Conservation (phyloP, 352 stramenopile species). For the Globisporangium solare region DNA sequence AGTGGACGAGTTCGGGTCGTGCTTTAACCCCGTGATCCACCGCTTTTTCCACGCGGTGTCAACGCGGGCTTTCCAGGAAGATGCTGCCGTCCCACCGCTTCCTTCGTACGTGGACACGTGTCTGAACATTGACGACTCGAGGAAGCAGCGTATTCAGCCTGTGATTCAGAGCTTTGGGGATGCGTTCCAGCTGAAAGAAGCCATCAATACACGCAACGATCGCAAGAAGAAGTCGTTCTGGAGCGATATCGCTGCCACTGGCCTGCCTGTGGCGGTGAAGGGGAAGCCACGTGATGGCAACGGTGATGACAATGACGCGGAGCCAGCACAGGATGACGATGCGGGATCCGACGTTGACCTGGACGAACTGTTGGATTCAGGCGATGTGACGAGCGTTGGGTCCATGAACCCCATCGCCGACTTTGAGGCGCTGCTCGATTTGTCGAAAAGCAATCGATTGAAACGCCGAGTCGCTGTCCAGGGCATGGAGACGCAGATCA, state of each 20-base stretch:
- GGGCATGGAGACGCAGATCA: conserved; percentile 69
- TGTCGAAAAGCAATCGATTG: conserved; percentile 38
- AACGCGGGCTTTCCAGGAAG: conserved; percentile 50
- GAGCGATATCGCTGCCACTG: conserved; percentile 47
- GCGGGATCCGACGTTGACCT: conserved; percentile 65
- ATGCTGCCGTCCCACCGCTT: conserved; percentile 36
- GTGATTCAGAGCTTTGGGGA: conserved; percentile 69
- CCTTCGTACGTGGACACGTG: conserved; percentile 52
- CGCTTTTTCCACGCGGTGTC: conserved; percentile 71
- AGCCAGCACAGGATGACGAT: conserved; percentile 21
- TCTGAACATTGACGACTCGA: conserved; percentile 53
- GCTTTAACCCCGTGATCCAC: conserved; percentile 68
- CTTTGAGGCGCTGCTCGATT: conserved; percentile 67
- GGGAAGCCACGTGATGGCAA: conserved; percentile 31
- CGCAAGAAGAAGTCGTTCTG: conserved; percentile 79
- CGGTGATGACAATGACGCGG: conserved; percentile 3
- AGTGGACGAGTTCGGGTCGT: conserved; percentile 41
- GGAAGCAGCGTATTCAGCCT: conserved; percentile 39
- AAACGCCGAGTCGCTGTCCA: conserved; percentile 43
- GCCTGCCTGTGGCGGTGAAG: conserved; percentile 16
- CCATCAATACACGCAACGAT: conserved; percentile 54
- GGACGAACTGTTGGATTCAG: conserved; percentile 66
- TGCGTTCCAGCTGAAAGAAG: conserved; percentile 73
- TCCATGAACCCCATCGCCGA: conserved; percentile 84
- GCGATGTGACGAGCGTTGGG: conserved; percentile 60